Base-by-base conservation (phyloP, 1,284 basidiomycete species). In the Sphaerobolus stellatus region DNA sequence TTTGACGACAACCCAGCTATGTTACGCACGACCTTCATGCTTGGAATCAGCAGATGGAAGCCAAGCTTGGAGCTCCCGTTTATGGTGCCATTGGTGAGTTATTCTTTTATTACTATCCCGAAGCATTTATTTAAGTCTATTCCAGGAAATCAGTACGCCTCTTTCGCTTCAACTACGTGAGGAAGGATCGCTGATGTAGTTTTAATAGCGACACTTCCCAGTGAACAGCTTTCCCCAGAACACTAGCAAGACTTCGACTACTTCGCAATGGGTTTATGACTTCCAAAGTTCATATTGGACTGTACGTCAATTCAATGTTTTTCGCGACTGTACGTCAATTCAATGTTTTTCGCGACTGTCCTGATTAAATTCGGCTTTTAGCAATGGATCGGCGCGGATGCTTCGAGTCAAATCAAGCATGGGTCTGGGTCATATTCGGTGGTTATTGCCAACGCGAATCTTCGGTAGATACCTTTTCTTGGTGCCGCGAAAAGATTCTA, bases 371-470 rank as follows among this genome's bases (percentile, higher is more conserved):
- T n/a, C n/a, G n/a, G n/a, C 48, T 28, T 41, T 48, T 51, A 80
- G 78, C 67, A 71, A 64, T 78, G 74, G 70, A 74, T 79, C 36
- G 67, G 68, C 24, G 29, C 59, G 2, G 57, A 63, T 8, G 76
- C 73, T 2, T 71, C 75, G 2, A 57, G 64, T 0, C 69, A 78
- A 54, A 73, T 77, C 1, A 61, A 68, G 22, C 76, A 79, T 56
- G 62, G 63, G 29, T 81, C 79, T 5, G 80, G 80, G n/a, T 79
- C 78, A 52, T 82, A 81, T 60, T 71, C 76, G 3, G 63, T 67
- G 5, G 64, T 75, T 29, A 73, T 71, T 20, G 68, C 75, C 20
- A 75, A 73, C 1, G 77, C 73, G 43, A 73, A 73, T 27, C 64
- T 81, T 36, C 68, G 75, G 76, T 77, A n/a, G n/a, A n/a, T n/a